Evolutionary conservation across 2,329 filamentous ascomycete species (phyloP).

Genomic region (Aspergillus aculeatinus): DNA sequence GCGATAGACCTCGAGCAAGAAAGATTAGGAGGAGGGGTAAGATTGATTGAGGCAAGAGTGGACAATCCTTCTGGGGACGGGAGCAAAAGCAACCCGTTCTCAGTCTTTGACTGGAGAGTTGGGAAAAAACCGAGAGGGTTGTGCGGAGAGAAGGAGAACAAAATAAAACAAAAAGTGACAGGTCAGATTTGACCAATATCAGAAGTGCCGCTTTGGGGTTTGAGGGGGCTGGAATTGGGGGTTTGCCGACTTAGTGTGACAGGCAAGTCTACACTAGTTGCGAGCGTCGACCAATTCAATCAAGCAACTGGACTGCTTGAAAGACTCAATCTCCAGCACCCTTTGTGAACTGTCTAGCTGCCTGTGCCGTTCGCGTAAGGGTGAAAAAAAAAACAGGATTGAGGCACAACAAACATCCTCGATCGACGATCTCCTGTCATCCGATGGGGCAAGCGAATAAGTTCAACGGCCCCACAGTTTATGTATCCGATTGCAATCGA

Average conservation of each 20-base stretch:
- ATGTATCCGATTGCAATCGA: conserved; percentile 16
- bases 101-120: conserved; percentile 9
- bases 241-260: conserved; percentile 9
- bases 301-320: neutral
- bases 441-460: neutral
- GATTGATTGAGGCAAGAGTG: neutral
- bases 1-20: neutral
- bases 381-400: neutral
- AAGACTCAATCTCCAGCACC: neutral
- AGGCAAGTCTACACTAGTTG: conserved; percentile 1
- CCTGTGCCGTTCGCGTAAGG: neutral
- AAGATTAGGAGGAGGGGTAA: neutral
- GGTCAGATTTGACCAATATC: conserved; percentile 18
- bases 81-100: neutral
- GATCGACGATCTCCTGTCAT: neutral
- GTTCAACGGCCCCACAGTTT: conserved; percentile 14
- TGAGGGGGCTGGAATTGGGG: neutral
- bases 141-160: too few relatives aligned
- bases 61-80: neutral
- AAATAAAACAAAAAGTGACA: conserved; percentile 2
- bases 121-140: neutral
- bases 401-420: conserved; percentile 1
- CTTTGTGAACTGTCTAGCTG: neutral
- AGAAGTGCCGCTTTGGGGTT: neutral
- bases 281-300: neutral